Base-by-base conservation (phyloP, 768 basidiomycete genomes). In the Lactarius sanguifluus region DNA sequence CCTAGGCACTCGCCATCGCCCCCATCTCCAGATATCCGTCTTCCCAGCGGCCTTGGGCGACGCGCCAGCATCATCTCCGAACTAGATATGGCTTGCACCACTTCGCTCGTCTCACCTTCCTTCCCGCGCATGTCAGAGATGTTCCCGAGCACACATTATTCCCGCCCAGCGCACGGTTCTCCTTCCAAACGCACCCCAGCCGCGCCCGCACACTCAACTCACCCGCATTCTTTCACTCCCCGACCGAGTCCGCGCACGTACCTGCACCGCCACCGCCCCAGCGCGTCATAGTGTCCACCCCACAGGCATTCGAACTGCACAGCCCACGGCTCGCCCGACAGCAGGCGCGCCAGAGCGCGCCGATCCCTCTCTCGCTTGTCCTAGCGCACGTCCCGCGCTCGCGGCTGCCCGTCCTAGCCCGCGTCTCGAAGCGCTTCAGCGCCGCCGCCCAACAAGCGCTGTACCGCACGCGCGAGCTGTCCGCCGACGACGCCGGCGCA, bases 381-480 rank as follows among this genome's bases (percentile, higher is more conserved):
- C 66, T 76, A 55, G 59, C 69, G 10, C 69, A 64, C 55, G 45
- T 72, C 5, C 32, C 70, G 4, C 71, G 64, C n/a, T 20, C 60
- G 4, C 69, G 69, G 59, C 61, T 75, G 10, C 54, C 54, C 13
- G 56, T 70, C 5, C 62, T 75, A 41, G 69, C 73, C 4, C 70
- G 64, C 10, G 72, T 73, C 16, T 77, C 76, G n/a, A 65, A 61
- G 16, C 50, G 67, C 12, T 74, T 76, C 57, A 66, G 70, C 23
- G 30, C 61, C 6, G 65, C 73, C 0, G 72, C 74, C 0, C 72
- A 72, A 3, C 38, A 59, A 5, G 68, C 63, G 15, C 66, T 77
- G 34, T 77, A 78, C 59, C 65, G 57, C 45, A 56, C 67, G 25
- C 30, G 60, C 23, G 71, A 73, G 60, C 63, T 75, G 5, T 28